Percentiles rank a stretch among this genome's conserved stretches.
Conservation (phyloP, 345 rosid species). For the Kandelia obovata region DNA sequence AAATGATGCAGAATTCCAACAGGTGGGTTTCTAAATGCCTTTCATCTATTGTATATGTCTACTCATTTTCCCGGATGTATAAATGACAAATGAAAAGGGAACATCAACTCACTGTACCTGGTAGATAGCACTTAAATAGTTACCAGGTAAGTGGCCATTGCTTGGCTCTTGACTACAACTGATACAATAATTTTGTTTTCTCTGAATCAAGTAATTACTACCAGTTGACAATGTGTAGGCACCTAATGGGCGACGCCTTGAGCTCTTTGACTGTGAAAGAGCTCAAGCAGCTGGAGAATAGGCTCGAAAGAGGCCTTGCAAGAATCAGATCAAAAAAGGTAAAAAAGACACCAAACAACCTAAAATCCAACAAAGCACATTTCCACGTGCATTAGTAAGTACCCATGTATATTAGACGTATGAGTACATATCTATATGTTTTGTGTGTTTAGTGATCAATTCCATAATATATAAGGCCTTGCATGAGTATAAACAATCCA, state of each 20-base stretch:
- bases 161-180: no score
- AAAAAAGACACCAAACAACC: not conserved
- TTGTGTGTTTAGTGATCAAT: no score
- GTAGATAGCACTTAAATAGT: no score
- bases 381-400: not conserved
- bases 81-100: not conserved
- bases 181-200: no score
- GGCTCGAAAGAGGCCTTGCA: slow-evolving; percentile 90
- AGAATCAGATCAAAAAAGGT: slow-evolving; percentile 98
- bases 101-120: not conserved
- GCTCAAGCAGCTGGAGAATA: slow-evolving; percentile 89
- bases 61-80: not conserved
- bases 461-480: no score
- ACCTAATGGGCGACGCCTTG: slow-evolving; percentile 87
- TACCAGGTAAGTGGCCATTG: no score
- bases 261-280: slow-evolving; percentile 79
- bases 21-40: slow-evolving; percentile 38
- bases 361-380: not conserved
- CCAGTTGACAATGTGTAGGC: slow-evolving; percentile 40
- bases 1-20: slow-evolving; percentile 86
- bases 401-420: not conserved
- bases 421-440: no score
- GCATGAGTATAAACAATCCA: no score
- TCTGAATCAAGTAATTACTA: no score
- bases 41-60: not conserved